Percentiles rank a stretch among this genome's conserved stretches.
Evolutionary conservation across 208 protist species (phyloP).

Genomic region (Strigomonas galati): DNA sequence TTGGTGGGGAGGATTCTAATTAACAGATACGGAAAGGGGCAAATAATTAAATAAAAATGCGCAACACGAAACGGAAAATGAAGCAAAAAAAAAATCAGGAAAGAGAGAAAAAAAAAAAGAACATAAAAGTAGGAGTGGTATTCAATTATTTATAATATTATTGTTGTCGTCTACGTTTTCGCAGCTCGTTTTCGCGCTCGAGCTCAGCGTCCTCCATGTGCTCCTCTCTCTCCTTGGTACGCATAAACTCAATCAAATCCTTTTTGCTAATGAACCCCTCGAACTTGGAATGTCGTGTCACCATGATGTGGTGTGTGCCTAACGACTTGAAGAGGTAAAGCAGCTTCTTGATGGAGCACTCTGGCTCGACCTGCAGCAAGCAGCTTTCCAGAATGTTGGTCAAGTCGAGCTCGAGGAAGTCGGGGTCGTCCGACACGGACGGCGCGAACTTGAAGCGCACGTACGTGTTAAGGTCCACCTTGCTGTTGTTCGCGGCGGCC

Average conservation of each 20-base stretch:
- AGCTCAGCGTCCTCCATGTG: slow-evolving; percentile 51
- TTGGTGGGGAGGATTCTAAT: too few species aligned
- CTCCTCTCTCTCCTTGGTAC: slow-evolving; percentile 50
- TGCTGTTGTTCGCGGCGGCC: slow-evolving; percentile 40
- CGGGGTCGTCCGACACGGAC: slow-evolving; percentile 21
- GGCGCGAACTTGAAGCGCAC: slow-evolving; percentile 38
- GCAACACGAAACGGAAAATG: slow-evolving; percentile 11
- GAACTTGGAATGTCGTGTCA: slow-evolving; percentile 59
- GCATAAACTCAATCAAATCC: slow-evolving; percentile 79
- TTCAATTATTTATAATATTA: neutral
- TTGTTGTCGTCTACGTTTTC: neutral
- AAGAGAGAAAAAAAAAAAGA: slow-evolving; percentile 15
- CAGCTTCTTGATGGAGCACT: slow-evolving; percentile 60
- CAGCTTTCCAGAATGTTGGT: slow-evolving; percentile 50
- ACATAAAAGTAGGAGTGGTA: neutral
- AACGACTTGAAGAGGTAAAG: slow-evolving; percentile 78
- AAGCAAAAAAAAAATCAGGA: neutral
- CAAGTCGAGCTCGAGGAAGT: slow-evolving; percentile 48
- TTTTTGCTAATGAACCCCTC: slow-evolving; percentile 76
- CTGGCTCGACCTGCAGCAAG: slow-evolving; percentile 66
- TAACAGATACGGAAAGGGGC: too few species aligned
- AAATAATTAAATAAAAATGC: slow-evolving; percentile 15
- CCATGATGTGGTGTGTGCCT: slow-evolving; percentile 63
- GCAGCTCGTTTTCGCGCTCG: slow-evolving; percentile 19
- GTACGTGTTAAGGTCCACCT: slow-evolving; percentile 38